These are phyloP conservation scores for Spinacia oleracea DNA, from an alignment of 179 eudicot species.

Conservation along the genomic window DNA sequence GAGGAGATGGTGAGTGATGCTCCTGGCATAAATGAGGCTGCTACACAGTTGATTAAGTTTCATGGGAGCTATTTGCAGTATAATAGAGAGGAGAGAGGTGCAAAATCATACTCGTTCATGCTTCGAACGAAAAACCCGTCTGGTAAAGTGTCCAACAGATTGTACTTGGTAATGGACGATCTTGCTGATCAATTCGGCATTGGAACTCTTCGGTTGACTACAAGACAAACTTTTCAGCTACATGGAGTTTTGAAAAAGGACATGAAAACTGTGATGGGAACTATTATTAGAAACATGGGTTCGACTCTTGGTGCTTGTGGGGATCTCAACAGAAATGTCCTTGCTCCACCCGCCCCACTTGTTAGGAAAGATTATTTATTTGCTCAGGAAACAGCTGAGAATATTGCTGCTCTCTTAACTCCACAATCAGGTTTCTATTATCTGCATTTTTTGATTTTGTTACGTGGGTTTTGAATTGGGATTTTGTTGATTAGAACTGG, in stretches of 20 bases:
- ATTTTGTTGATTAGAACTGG: constrained; percentile 1
- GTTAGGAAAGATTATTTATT: constrained; percentile 77
- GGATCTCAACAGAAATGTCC: constrained; percentile 93
- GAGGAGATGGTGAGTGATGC: constrained; percentile 88
- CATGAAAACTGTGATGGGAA: constrained; percentile 92
- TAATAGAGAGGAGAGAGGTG: constrained; percentile 77
- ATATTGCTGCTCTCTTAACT: constrained; percentile 85
- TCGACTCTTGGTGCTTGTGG: constrained; percentile 99
- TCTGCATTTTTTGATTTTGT: not conserved
- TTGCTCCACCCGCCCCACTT: constrained; percentile 96
- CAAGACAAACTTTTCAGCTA: constrained; percentile 97
- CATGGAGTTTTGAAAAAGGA: constrained; percentile 92
- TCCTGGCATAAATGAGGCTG: constrained; percentile 80
- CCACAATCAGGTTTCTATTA: constrained; percentile 99
- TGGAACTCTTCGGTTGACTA: constrained; percentile 90
- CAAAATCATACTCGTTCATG: constrained; percentile 89
- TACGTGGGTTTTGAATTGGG: not conserved
- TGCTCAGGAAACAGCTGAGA: constrained; percentile 90
- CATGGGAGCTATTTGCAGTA: constrained; percentile 94
- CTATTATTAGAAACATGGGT: constrained; percentile 84
- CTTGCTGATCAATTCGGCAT: constrained; percentile 96
- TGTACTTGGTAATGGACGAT: constrained; percentile 95
- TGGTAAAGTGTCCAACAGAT: constrained; percentile 84
- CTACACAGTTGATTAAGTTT: constrained; percentile 91
- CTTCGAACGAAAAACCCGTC: constrained; percentile 97